Evolutionary conservation across 441 rosid species (phyloP), one percentile per base, ranked within the genome.

Genomic region (Geranium incanum): DNA sequence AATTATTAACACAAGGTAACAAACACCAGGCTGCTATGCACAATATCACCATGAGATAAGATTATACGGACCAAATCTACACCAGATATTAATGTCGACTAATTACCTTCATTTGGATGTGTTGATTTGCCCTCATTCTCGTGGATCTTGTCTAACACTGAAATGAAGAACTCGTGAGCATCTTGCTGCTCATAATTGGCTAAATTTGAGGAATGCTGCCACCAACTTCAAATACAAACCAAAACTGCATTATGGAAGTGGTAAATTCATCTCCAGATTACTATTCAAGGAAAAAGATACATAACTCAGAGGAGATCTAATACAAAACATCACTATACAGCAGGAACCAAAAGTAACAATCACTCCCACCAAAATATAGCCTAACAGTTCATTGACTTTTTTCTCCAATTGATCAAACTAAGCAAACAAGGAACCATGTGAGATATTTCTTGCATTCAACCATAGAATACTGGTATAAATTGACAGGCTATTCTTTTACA

Each of bases 101-200:
- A 41, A 48, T 78, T 82, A 92, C 93, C 97, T 84, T 86, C 81
- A 77, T 62, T 74, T n/a, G 80, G 70, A 78, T 78, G 79, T 70
- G 70, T 82, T 48, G 86, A 76, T 80, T 84, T 84, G 55, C 86
- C 85, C 69, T 80, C 90, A 65, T 71, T 90, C 83, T 90, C 94
- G 78, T 92, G 97, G 78, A 92, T 88, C 38, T 83, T 83, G 71
- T 88, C 90, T 76, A 92, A 83, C 71, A 90, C 73, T 19, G 97
- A 90, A 64, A 92, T 92, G 81, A 90, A 88, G 85, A 90, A 90
- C 80, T 90, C 97, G 45, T 92, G 95, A 72, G 96, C 92, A 84
- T 89, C 97, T 71, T 90, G 94, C 86, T 92, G 88, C 77, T 85
- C 87, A 67, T 90, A 92, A 59, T 92, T 81, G 72, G 96, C 95